phyloP scores from a whole-genome alignment of 2,329 filamentous ascomycete genomes.

The Sporothrix brasiliensis region DNA sequence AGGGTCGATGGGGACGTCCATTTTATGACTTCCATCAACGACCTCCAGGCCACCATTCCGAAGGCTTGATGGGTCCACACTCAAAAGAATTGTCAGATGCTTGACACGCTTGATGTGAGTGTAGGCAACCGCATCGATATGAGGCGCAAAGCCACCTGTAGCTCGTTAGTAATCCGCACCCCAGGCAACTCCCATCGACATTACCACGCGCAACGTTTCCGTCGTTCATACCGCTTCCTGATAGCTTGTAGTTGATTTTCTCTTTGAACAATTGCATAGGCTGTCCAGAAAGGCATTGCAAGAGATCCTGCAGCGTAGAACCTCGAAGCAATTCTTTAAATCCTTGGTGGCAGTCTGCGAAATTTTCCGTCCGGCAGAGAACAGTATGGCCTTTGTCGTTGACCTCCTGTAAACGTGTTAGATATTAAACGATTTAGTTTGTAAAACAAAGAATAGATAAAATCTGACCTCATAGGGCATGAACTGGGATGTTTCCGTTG shows the following conservation, averaged over 20 bases:
- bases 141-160: slow-evolving; percentile 27
- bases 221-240: not conserved
- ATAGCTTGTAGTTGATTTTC: slow-evolving; percentile 18
- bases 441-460: not conserved
- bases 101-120: slow-evolving; percentile 29
- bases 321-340: slow-evolving; percentile 16
- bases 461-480: slow-evolving; percentile 5
- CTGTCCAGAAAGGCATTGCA: slow-evolving; percentile 1
- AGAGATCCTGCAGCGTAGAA: not conserved
- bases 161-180: not conserved
- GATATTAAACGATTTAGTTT: not conserved
- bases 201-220: not conserved
- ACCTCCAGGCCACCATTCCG: slow-evolving; percentile 30
- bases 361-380: slow-evolving; percentile 30
- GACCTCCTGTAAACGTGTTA: slow-evolving; percentile 21
- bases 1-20: slow-evolving; percentile 15
- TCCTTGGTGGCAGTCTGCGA: slow-evolving; percentile 26
- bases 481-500: not conserved
- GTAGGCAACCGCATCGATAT: slow-evolving; percentile 29
- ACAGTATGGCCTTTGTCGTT: slow-evolving; percentile 25
- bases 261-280: slow-evolving; percentile 10
- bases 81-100: slow-evolving; percentile 27
- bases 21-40: slow-evolving; percentile 26
- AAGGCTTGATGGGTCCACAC: slow-evolving; percentile 25
- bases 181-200: not conserved